Conservation (phyloP, 2,329 filamentous ascomycete genomes). For the Akanthomyces dipterigenus region DNA sequence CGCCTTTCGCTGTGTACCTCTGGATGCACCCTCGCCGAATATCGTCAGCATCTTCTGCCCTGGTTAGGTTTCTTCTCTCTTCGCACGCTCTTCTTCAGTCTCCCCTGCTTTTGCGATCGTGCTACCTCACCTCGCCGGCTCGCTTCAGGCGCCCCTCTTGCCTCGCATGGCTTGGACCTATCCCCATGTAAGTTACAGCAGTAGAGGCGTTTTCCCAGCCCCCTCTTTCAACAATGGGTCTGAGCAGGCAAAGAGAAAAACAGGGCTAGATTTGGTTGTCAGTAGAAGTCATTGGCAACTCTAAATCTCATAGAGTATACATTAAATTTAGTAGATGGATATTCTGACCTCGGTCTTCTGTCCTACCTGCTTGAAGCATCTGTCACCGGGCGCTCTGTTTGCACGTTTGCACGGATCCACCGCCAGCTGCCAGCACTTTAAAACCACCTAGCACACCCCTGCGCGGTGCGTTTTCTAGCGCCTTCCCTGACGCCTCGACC, state of each 20-base stretch:
- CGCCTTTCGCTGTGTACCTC: background rate
- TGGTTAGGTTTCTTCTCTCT: background rate
- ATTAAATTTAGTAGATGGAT: too few species aligned
- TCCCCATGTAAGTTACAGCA: background rate
- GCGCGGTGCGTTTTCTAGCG: background rate
- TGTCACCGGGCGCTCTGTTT: background rate
- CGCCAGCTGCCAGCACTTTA: conserved; percentile 7
- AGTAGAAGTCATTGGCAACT: too few species aligned
- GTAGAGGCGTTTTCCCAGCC: background rate
- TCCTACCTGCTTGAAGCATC: background rate
- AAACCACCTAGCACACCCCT: background rate
- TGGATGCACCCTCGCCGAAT: background rate
- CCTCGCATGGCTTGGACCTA: background rate
- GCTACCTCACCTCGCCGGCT: background rate
- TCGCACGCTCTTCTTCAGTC: background rate
- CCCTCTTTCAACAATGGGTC: background rate
- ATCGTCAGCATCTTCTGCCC: background rate
- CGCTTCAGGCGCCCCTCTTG: background rate
- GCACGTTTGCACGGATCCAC: background rate
- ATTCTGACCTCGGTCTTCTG: too few species aligned
- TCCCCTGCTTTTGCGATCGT: background rate
- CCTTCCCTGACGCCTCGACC: background rate
- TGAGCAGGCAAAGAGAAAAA: background rate
- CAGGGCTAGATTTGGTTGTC: too few species aligned
- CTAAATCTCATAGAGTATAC: too few species aligned